Conservation (phyloP, 2,329 filamentous ascomycete genomes). For the Ceratocystis alfenasii region DNA sequence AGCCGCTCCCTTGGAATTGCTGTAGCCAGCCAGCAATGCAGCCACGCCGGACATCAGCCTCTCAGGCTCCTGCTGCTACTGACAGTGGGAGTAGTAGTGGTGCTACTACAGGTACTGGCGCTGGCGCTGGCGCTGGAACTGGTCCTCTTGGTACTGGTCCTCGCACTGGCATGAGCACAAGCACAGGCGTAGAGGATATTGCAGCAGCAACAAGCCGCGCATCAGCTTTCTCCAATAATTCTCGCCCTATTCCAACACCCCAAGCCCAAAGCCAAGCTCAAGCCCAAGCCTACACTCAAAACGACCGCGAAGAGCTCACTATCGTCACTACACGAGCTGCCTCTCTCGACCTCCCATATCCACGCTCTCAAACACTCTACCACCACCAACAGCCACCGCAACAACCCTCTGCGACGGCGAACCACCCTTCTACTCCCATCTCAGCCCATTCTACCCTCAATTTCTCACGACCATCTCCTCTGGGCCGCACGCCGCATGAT, state of each 20-base stretch:
- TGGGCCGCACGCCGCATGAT: constrained; percentile 20
- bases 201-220: constrained; percentile 22
- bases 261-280: constrained; percentile 46
- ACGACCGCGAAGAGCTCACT: constrained; percentile 61
- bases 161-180: neutral
- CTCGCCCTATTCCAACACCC: constrained; percentile 25
- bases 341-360: constrained; percentile 21
- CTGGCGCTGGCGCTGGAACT: constrained; percentile 23
- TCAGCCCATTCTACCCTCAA: constrained; percentile 20
- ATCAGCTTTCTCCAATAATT: constrained; percentile 26
- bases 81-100: neutral
- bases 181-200: constrained; percentile 26
- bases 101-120: neutral
- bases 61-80: constrained; percentile 37
- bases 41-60: constrained; percentile 31
- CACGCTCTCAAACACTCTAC: constrained; percentile 12
- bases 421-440: constrained; percentile 7
- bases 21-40: constrained; percentile 26
- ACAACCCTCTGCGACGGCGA: neutral
- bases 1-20: constrained; percentile 26
- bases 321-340: constrained; percentile 44
- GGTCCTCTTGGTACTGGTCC: neutral
- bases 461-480: constrained; percentile 20
- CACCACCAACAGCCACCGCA: constrained; percentile 26
- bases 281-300: constrained; percentile 54